phyloP scores from a whole-genome alignment of 805 yeast species.

The Pichia thaimueangensis region DNA sequence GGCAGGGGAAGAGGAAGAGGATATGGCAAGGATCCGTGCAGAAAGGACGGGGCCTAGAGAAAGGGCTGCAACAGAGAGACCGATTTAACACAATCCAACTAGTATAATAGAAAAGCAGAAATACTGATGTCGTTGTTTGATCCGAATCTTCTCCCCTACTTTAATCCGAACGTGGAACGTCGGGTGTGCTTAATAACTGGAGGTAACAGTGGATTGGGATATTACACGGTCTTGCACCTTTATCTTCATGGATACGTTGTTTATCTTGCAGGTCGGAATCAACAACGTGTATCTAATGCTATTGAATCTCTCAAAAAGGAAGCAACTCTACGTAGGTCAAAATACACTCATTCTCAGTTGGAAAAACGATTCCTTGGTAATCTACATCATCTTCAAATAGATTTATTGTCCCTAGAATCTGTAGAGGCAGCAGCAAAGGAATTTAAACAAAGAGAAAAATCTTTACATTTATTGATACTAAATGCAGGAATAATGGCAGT shows the following conservation, averaged over 20 bases:
- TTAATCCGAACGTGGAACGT: constrained; percentile 47
- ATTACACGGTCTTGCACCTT: constrained; percentile 65
- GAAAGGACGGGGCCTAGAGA: not conserved
- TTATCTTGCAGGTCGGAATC: constrained; percentile 68
- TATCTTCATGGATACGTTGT: constrained; percentile 74
- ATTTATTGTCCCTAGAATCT: constrained; percentile 42
- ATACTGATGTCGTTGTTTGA: constrained; percentile 18
- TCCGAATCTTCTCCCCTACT: constrained; percentile 54
- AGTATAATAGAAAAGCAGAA: not conserved
- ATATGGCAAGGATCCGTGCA: not conserved
- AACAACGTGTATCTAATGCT: constrained; percentile 48
- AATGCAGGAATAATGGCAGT: constrained; percentile 80
- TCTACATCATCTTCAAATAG: constrained; percentile 46
- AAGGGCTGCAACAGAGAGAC: not conserved
- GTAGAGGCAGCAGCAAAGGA: constrained; percentile 44
- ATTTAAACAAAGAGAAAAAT: constrained; percentile 40
- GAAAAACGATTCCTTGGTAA: constrained; percentile 38
- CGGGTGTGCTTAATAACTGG: constrained; percentile 73
- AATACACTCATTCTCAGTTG: constrained; percentile 17
- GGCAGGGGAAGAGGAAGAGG: not conserved
- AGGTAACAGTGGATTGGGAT: constrained; percentile 79
- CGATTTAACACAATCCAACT: too few species aligned
- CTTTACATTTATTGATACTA: constrained; percentile 57
- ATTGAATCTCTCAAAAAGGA: constrained; percentile 49
- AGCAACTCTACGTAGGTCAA: constrained; percentile 35